phyloP scores from a whole-genome alignment of 305 asterid genomes.

The Fraxinus paxiana region DNA sequence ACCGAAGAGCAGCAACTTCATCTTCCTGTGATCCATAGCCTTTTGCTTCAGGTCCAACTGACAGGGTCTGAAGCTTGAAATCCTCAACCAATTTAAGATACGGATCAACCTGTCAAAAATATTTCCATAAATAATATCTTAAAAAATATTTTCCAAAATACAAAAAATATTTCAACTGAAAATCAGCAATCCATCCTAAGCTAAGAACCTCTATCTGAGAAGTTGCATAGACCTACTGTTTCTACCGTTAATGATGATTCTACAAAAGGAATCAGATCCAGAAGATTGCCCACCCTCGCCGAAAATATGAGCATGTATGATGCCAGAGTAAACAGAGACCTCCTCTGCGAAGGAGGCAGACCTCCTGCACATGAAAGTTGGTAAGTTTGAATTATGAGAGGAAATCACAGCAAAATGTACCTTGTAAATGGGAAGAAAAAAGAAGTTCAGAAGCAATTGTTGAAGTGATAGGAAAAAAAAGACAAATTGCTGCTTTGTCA shows the following conservation, averaged over 20 bases:
- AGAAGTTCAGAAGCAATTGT: neutral
- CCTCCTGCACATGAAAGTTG: constrained; percentile 36
- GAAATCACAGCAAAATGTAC: neutral
- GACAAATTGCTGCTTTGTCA: neutral
- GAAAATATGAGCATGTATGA: constrained; percentile 45
- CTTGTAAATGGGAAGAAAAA: neutral
- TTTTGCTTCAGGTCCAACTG: constrained; percentile 25
- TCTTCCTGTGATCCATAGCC: constrained; percentile 42
- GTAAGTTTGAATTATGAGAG: constrained; percentile 15
- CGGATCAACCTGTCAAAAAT: constrained; percentile 41
- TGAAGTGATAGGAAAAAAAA: neutral
- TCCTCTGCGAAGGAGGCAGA: constrained; percentile 42
- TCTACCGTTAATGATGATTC: constrained; percentile 43
- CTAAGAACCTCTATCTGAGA: neutral
- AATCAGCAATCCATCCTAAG: neutral
- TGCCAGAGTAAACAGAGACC: constrained; percentile 52
- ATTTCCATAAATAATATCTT: neutral
- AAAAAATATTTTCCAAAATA: neutral
- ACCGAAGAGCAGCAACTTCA: constrained; percentile 38
- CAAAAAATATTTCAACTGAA: neutral
- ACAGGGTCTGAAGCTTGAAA: constrained; percentile 31
- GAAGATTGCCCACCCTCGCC: constrained; percentile 45
- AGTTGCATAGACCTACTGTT: constrained; percentile 30
- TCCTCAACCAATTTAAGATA: constrained; percentile 41
- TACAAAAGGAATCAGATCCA: constrained; percentile 35